Evolutionary conservation across 805 yeast genomes (phyloP).

Genomic region (Ascoidea rubescens): DNA sequence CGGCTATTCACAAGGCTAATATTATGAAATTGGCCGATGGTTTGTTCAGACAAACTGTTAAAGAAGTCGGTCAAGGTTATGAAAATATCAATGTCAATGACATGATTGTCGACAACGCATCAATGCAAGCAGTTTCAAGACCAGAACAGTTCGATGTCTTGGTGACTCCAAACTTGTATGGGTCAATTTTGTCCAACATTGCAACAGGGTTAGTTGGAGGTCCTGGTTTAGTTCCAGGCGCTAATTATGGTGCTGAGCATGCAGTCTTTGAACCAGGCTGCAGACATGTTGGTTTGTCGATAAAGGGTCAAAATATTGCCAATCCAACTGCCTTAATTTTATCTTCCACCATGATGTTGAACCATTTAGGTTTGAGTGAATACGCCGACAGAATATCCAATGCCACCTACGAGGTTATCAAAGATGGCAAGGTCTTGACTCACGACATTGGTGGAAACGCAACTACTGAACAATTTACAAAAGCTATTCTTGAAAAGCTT

Average conservation of each 20-base stretch:
- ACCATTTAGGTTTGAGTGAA: constrained; percentile 83
- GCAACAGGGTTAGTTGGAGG: constrained; percentile 95
- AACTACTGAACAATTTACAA: constrained; percentile 88
- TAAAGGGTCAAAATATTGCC: constrained; percentile 87
- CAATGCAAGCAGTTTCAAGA: constrained; percentile 97
- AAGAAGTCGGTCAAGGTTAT: constrained; percentile 69
- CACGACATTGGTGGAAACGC: constrained; percentile 84
- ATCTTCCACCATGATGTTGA: constrained; percentile 81
- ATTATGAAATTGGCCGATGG: constrained; percentile 99
- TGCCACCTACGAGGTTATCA: constrained; percentile 83
- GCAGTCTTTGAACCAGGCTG: constrained; percentile 99
- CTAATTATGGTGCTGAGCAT: constrained; percentile 92
- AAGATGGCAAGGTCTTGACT: constrained; percentile 77
- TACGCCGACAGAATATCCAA: constrained; percentile 76
- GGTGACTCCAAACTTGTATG: constrained; percentile 97
- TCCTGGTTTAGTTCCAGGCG: constrained; percentile 98
- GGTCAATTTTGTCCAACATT: constrained; percentile 91
- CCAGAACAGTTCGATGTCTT: constrained; percentile 97
- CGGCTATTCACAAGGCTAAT: constrained; percentile 98
- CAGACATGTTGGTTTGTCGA: constrained; percentile 97
- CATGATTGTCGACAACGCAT: constrained; percentile 96
- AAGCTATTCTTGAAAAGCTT: constrained; percentile 70
- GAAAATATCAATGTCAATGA: constrained; percentile 76
- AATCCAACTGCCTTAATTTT: constrained; percentile 98
- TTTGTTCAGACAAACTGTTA: constrained; percentile 86